Base-by-base conservation (phyloP, 2,329 filamentous ascomycete genomes). In the Nannizzia gypsea region DNA sequence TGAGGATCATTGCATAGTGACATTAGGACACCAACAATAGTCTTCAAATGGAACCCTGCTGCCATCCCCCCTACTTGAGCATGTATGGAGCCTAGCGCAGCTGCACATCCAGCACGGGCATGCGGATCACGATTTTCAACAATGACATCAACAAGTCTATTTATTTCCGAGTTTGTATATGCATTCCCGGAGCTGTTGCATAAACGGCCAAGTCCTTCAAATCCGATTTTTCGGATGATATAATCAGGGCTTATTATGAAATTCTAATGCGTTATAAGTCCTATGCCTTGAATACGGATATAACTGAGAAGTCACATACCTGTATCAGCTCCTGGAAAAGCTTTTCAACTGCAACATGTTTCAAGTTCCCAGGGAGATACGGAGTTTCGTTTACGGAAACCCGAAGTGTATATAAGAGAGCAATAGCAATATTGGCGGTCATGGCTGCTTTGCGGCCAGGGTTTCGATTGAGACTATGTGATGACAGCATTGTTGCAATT, bases 11-110 rank as follows among this genome's bases (percentile, higher is more conserved):
- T 96, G 71, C 90, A 92, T 8, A 99, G 80, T 6, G 93, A 97
- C 88, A 97, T 95, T n/a, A 99, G 77, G 42, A 99, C 95, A 17
- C 92, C 88, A n/a, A 96, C 82, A 56, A 99, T 96, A 1, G 90
- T 96, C 76, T 97, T 97, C 57, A 99, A 80, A 71, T 99, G 93
- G 67, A 93, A 90, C 2, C 91, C 90, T 59, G 93, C 93, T 58
- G 93, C 93, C 91, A 99, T 97, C 60, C 93, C 92, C 60, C 93
- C 95, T 36, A 99, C 88, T 71, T 96, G 90, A 17, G 90, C 88
- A 74, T 99, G 91, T 57, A 99, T 97, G 60, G 87, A 88, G 6
- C 93, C 93, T 31, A 99, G 77, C 11, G 93, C 90, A 78, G 95
- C 89, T 15, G 95, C 93, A 73, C 92, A 99, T 9, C 93, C 93